These are phyloP conservation scores for Rhodotorula sp. DNA, from an alignment of 1,284 basidiomycete species.

Conservation along the genomic window DNA sequence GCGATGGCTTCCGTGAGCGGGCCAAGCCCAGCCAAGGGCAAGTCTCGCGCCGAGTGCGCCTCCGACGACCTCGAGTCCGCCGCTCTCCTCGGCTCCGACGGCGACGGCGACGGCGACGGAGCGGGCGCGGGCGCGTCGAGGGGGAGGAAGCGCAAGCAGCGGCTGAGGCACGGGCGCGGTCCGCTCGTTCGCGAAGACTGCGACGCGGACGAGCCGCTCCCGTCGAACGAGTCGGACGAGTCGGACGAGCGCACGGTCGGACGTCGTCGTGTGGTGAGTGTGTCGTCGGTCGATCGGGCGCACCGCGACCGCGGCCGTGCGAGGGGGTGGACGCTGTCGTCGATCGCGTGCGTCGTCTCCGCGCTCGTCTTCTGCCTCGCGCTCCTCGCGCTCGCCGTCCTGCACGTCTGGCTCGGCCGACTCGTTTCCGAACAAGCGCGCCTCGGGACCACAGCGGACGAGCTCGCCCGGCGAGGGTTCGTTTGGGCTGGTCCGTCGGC, in stretches of 20 bases:
- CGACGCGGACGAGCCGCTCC: no score
- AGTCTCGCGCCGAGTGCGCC: not conserved
- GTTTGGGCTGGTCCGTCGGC: conserved; percentile 34
- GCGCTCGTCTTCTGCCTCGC: conserved; percentile 9
- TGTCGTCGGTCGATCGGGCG: not conserved
- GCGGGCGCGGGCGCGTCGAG: no score
- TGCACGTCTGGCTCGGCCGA: conserved; percentile 41
- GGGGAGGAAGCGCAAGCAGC: not conserved
- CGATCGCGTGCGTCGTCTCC: conserved; percentile 26
- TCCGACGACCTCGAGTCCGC: conserved; percentile 17
- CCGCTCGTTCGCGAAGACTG: no score
- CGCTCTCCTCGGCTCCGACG: conserved; percentile 6
- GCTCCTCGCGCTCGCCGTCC: conserved; percentile 27
- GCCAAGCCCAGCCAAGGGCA: conserved; percentile 1
- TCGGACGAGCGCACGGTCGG: not conserved
- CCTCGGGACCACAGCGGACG: conserved; percentile 23
- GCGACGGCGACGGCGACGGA: no score
- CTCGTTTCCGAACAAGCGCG: conserved; percentile 37
- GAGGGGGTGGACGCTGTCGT: not conserved
- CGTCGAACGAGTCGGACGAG: not conserved
- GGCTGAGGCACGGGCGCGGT: no score
- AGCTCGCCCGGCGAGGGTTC: conserved; percentile 34
- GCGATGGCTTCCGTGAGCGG: no score
- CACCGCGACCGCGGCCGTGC: not conserved
- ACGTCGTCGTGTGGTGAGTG: no score